A percentile compares a stretch with the other conserved stretches of the same genome.
phyloP scores from a whole-genome alignment of 1,284 basidiomycete species.

The Trichosporon asahii region DNA sequence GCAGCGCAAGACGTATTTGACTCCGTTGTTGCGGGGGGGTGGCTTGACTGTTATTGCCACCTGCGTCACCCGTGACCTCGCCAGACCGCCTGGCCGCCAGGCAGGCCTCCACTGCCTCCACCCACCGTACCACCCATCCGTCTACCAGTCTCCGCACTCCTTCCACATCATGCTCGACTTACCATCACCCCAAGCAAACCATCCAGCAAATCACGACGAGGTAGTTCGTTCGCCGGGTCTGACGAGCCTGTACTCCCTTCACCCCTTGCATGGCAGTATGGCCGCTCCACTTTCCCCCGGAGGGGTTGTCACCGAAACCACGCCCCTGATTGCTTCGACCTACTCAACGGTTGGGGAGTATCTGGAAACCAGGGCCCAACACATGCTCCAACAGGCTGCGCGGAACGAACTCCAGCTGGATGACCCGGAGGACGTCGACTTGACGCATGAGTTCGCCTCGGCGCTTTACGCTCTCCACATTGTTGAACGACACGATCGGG shows the following conservation, averaged over 20 bases:
- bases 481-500: constrained; percentile 25
- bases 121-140: neutral
- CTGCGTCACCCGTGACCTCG: neutral
- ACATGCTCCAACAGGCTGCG: constrained; percentile 1
- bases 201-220: constrained; percentile 1
- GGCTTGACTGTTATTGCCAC: constrained; percentile 1
- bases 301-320: constrained; percentile 10
- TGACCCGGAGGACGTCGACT: constrained; percentile 11
- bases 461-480: constrained; percentile 25
- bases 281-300: neutral
- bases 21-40: neutral
- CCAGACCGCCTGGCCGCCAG: no score
- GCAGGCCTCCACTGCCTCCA: neutral
- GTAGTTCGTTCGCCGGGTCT: constrained; percentile 3
- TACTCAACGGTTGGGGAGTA: neutral
- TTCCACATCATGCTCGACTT: constrained; percentile 7
- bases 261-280: constrained; percentile 8
- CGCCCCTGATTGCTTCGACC: constrained; percentile 13
- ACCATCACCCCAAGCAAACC: neutral
- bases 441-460: constrained; percentile 24
- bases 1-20: neutral
- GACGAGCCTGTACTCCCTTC: constrained; percentile 6
- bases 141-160: neutral
- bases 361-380: constrained; percentile 13
- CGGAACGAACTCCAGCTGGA: neutral